Evolutionary conservation across 345 rosid species (phyloP).

Genomic region (Stellera chamaejasme): DNA sequence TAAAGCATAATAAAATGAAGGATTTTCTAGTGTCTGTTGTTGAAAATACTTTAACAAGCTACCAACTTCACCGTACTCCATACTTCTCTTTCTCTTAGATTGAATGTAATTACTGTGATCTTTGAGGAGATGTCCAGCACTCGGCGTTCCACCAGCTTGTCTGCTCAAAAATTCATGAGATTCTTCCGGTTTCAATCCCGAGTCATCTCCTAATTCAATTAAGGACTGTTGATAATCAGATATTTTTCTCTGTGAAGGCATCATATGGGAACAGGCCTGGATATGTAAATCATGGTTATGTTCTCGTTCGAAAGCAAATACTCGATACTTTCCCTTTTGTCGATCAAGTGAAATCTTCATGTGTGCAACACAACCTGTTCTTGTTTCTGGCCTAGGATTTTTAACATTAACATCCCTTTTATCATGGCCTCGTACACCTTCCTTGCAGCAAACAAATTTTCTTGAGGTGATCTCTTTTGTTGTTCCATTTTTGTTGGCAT

Average conservation of each 20-base stretch:
- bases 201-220: background rate
- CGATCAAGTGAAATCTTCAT: constrained; percentile 27
- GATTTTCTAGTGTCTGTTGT: constrained; percentile 23
- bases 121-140: constrained; percentile 11
- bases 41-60: constrained; percentile 24
- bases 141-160: constrained; percentile 7
- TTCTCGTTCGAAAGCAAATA: constrained; percentile 22
- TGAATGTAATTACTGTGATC: constrained; percentile 16
- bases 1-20: constrained; percentile 23
- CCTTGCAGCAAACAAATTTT: constrained; percentile 28
- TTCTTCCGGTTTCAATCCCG: constrained; percentile 6
- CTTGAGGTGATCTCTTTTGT: constrained; percentile 25
- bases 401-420: constrained; percentile 16
- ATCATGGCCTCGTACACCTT: constrained; percentile 19
- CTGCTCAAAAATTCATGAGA: constrained; percentile 9
- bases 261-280: constrained; percentile 9
- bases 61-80: constrained; percentile 1
- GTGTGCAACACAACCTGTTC: constrained; percentile 35
- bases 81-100: constrained; percentile 15
- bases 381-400: constrained; percentile 27
- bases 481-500: constrained; percentile 27
- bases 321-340: constrained; percentile 27
- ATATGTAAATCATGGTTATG: constrained; percentile 33
- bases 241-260: no score
- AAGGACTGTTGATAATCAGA: no score